Evolutionary conservation across 345 rosid species (phyloP), one percentile per base, ranked within the genome.

Genomic region (Murraya koenigii): DNA sequence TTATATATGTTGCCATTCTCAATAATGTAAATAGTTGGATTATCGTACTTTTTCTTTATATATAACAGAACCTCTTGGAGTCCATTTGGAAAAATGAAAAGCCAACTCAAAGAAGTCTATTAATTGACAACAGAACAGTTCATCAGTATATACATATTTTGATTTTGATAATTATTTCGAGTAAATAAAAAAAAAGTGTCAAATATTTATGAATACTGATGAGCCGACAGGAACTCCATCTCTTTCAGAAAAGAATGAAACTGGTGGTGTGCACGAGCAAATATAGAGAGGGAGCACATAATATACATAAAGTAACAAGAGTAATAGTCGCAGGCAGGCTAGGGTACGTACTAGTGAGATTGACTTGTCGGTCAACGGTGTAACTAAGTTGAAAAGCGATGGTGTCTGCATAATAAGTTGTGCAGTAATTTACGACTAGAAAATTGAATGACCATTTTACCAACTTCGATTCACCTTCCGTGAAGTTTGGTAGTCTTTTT

Each of bases 401-500:
- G n/a, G 2, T 14, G 13, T 44, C 69, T 17, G 69, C 77, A 62
- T 74, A 74, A 61, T 41, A 38, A 47, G 77, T 58, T 44, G 88
- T 79, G 58, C 62, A 74, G 69, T 62, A 74, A 22, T 74, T 60
- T 1, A 74, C 33, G 20, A 39, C 77, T 8, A 74, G 69, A 74
- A 74, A 74, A 62, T 74, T 69, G n/a, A 38, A 64, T 0, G 92
- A 90, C 23, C 87, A 89, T 32, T 82, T 89, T 7, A 90, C 49
- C 86, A 89, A 79, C 69, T 79, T 44, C 2, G 92, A 86, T 84
- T 90, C 84, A 68, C 81, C 70, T 33, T 68, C 30, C 1, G 90
- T 77, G 79, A 90, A 90, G 36, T 52, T 82, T 6, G 94, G 94
- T 35, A 90, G 65, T 38, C 94, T 79, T 13, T 82, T 75, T 49